Evolutionary conservation across 257 asterid genomes (phyloP).

Genomic region (Fraxinus excelsior): DNA sequence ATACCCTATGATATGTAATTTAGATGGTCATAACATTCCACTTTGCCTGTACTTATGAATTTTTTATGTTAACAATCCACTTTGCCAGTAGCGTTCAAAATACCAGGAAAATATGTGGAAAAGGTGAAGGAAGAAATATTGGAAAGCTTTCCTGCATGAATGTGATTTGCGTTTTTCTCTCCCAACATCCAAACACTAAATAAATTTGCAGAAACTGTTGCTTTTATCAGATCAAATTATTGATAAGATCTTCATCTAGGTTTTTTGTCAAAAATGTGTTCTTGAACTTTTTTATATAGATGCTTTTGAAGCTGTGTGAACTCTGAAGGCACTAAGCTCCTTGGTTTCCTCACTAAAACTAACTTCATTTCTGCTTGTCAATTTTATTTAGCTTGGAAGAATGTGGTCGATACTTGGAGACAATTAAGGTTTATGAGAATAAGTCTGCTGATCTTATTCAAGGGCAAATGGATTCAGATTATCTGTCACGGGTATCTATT

Average conservation of each 20-base stretch:
- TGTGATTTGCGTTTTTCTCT: not conserved
- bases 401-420: constrained; percentile 96
- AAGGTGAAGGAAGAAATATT: not conserved
- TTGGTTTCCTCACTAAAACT: not conserved
- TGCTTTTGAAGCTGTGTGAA: not conserved
- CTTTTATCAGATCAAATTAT: not conserved
- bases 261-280: not conserved
- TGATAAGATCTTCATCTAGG: not conserved
- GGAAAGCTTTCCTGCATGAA: not conserved
- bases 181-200: not conserved
- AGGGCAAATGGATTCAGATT: constrained; percentile 97
- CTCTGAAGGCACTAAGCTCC: not conserved
- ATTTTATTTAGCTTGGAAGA: constrained; percentile 78
- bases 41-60: not conserved
- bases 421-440: constrained; percentile 91
- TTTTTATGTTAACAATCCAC: not conserved
- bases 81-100: not conserved
- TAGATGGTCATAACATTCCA: not conserved
- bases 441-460: constrained; percentile 96
- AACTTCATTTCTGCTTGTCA: constrained; percentile 15
- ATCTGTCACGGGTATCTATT: constrained; percentile 71
- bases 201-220: not conserved
- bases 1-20: not conserved
- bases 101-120: not conserved
- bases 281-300: not conserved